Evolutionary conservation across 108 stramenopile species (phyloP), one percentile per base, ranked within the genome.

Genomic region (Nitzschia sp.): DNA sequence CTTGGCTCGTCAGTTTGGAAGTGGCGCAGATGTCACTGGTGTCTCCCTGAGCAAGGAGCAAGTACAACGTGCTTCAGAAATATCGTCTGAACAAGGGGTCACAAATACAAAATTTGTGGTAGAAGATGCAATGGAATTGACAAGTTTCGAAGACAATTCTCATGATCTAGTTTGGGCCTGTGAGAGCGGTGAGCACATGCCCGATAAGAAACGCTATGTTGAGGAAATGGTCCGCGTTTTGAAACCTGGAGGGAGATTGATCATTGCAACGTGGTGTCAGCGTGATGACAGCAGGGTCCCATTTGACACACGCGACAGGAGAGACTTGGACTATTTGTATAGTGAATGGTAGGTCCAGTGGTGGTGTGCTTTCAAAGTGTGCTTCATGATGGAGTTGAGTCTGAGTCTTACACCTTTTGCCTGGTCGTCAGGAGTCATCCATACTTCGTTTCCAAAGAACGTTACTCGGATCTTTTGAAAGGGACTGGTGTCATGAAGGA

Each of bases 181-280:
- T 51, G 98, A 98, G 78, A 85, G 84, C 42, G 98, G 98, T 40
- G 91, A 93, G 65, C 98, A 98, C 85, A 98, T 98, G 98, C 96
- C 98, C 6, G 87, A 97, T 73, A 98, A 97, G 83, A 29, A 62
- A 8, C 80, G 92, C 65, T 98, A 96, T 73, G 86, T 92, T 17
- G 71, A 88, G 43, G 96, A 97, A 79, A 69, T 98, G 20, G 83
- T 90, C 55, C 89, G 94, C 22, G 94, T 93, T 0, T 81, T 80
- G 5, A 71, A 79, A 37, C 88, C 89, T 7, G 90, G 90, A 51
- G 88, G 90, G 43, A 81, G 92, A 9, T 83, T 98, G 48, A 86
- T 98, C 63, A 95, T 98, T 80, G 95, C 95, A 5, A 94, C 93
- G 8, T 98, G 97, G 97, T 98, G 94, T 62, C 94, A 97, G 71